phyloP scores from a whole-genome alignment of 305 asterid species.

The Fraxinus albicans region DNA sequence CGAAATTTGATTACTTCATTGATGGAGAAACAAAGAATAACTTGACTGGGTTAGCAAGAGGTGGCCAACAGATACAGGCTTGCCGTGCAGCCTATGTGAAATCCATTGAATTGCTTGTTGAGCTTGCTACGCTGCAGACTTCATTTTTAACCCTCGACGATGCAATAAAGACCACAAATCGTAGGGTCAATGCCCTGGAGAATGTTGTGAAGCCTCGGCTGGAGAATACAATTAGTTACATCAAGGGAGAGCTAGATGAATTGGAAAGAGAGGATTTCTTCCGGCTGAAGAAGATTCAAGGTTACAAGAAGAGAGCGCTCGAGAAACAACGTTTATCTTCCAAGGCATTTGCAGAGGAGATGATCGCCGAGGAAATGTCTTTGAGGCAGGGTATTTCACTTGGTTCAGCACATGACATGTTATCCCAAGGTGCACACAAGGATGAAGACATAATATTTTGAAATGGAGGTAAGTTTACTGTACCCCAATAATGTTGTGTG shows the following conservation, averaged over 20 bases:
- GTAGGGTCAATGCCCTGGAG: slow-evolving; percentile 57
- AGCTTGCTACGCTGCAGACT: slow-evolving; percentile 53
- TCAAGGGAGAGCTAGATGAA: slow-evolving; percentile 53
- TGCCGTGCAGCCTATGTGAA: slow-evolving; percentile 51
- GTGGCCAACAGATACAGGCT: slow-evolving; percentile 58
- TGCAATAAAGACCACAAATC: slow-evolving; percentile 32
- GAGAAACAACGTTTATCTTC: slow-evolving; percentile 41
- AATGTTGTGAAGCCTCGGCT: slow-evolving; percentile 52
- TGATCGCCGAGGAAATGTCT: slow-evolving; percentile 35
- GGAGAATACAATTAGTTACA: slow-evolving; percentile 49
- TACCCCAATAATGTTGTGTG: background rate
- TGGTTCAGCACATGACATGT: slow-evolving; percentile 29
- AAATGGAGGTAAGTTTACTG: slow-evolving; percentile 22
- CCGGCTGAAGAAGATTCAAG: slow-evolving; percentile 56
- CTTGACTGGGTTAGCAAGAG: slow-evolving; percentile 54
- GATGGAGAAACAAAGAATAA: slow-evolving; percentile 54
- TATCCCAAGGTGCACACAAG: slow-evolving; percentile 30
- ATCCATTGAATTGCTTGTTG: slow-evolving; percentile 51
- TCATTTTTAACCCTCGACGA: slow-evolving; percentile 49
- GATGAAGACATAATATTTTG: slow-evolving; percentile 50
- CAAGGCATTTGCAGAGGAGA: slow-evolving; percentile 33
- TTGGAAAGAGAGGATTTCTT: slow-evolving; percentile 59
- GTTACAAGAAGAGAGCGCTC: slow-evolving; percentile 45
- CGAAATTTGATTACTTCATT: slow-evolving; percentile 43
- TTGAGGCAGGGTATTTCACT: slow-evolving; percentile 5